phyloP scores from a whole-genome alignment of 208 protist genomes.

The Trypanosoma avium region DNA sequence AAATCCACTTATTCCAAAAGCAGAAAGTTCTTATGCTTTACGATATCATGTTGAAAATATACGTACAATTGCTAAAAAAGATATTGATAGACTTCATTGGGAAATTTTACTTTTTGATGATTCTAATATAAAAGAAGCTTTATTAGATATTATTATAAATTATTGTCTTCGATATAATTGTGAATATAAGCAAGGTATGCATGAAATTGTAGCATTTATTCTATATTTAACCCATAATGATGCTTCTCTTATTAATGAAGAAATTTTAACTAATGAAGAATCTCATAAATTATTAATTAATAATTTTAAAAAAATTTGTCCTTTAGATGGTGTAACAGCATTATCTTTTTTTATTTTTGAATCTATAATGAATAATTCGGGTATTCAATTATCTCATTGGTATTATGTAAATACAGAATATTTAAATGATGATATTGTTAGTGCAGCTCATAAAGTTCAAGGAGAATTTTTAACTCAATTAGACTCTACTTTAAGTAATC shows the following conservation, averaged over 20 bases:
- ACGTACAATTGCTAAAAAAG: slow-evolving; percentile 46
- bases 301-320: slow-evolving; percentile 9
- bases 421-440: slow-evolving; percentile 37
- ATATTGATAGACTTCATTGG: slow-evolving; percentile 72
- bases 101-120: slow-evolving; percentile 50
- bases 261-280: background rate
- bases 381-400: slow-evolving; percentile 40
- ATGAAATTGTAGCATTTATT: slow-evolving; percentile 88
- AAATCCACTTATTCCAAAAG: slow-evolving; percentile 59
- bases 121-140: slow-evolving; percentile 27
- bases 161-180: slow-evolving; percentile 53
- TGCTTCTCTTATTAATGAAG: slow-evolving; percentile 22
- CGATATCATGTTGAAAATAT: slow-evolving; percentile 46
- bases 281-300: background rate
- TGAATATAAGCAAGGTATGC: slow-evolving; percentile 90
- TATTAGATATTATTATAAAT: slow-evolving; percentile 55
- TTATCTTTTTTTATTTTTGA: slow-evolving; percentile 49
- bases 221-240: slow-evolving; percentile 59
- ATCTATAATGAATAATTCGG: slow-evolving; percentile 36
- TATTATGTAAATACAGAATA: slow-evolving; percentile 37
- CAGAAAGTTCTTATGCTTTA: slow-evolving; percentile 59
- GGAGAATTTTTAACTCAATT: slow-evolving; percentile 43
- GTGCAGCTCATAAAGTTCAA: slow-evolving; percentile 55
- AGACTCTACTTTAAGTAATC: slow-evolving; percentile 52
- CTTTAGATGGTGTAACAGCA: slow-evolving; percentile 10